phyloP scores from a whole-genome alignment of 495 filamentous ascomycete genomes.

The Xeromyces bisporus region DNA sequence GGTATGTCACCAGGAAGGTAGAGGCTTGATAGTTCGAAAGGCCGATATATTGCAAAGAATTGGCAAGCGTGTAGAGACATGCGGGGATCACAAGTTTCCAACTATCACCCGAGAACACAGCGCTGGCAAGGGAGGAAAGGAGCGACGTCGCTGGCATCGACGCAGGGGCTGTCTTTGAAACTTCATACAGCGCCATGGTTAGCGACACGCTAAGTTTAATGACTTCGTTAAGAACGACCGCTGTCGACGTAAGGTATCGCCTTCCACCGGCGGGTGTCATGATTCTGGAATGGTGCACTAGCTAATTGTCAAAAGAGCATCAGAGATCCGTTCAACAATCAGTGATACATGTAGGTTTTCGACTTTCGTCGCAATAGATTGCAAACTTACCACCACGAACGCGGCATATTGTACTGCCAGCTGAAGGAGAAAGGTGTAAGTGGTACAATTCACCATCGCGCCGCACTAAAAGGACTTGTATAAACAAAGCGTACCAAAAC shows the following conservation, averaged over 20 bases:
- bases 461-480: no score
- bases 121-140: slow-evolving; percentile 58
- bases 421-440: no score
- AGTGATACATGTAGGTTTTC: no score
- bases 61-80: slow-evolving; percentile 75
- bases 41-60: slow-evolving; percentile 80
- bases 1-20: slow-evolving; percentile 82
- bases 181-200: slow-evolving; percentile 76
- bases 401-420: slow-evolving; percentile 15
- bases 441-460: no score
- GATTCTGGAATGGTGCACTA: slow-evolving; percentile 83
- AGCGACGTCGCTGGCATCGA: slow-evolving; percentile 64
- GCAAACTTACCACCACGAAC: slow-evolving; percentile 29
- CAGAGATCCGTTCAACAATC: background rate
- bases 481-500: slow-evolving; percentile 42
- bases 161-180: slow-evolving; percentile 53
- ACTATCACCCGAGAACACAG: slow-evolving; percentile 80
- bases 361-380: no score
- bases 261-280: slow-evolving; percentile 72
- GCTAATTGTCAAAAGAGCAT: slow-evolving; percentile 22
- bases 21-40: slow-evolving; percentile 82
- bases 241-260: slow-evolving; percentile 84
- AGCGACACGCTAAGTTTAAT: slow-evolving; percentile 76
- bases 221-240: slow-evolving; percentile 85
- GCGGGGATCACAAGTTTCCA: slow-evolving; percentile 94